A percentile compares a stretch with the other conserved stretches of the same genome.
Evolutionary conservation across 108 stramenopile species (phyloP).

Genomic region (Cyclotella sp.): DNA sequence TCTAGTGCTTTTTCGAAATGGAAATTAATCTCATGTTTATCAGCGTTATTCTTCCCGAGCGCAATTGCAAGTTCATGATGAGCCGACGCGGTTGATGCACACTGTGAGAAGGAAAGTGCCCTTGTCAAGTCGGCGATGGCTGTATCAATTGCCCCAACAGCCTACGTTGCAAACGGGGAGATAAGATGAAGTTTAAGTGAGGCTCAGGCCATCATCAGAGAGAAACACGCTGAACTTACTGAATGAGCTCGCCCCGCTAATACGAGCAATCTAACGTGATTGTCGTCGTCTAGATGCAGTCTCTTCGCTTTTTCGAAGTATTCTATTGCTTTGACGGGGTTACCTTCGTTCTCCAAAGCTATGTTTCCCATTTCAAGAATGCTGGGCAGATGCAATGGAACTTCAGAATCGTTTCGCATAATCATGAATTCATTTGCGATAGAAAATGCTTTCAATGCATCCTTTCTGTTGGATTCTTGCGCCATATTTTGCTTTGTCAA

Average conservation of each 20-base stretch:
- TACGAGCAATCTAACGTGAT: slow-evolving; percentile 39
- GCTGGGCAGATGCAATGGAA: slow-evolving; percentile 43
- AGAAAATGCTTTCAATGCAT: slow-evolving; percentile 38
- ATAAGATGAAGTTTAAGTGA: not conserved
- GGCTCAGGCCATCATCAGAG: not conserved
- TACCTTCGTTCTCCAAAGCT: slow-evolving; percentile 34
- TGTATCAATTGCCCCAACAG: slow-evolving; percentile 34
- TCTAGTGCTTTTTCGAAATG: slow-evolving; percentile 53
- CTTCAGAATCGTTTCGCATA: slow-evolving; percentile 43
- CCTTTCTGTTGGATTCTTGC: slow-evolving; percentile 22
- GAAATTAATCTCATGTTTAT: slow-evolving; percentile 41
- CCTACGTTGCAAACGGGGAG: slow-evolving; percentile 1
- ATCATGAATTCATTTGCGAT: slow-evolving; percentile 49
- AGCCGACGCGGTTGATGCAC: slow-evolving; percentile 29
- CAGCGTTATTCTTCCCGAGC: slow-evolving; percentile 31
- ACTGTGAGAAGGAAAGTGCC: slow-evolving; percentile 43
- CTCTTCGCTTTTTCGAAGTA: slow-evolving; percentile 42
- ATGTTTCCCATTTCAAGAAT: slow-evolving; percentile 46
- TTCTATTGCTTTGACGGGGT: slow-evolving; percentile 30
- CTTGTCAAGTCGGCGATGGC: slow-evolving; percentile 47
- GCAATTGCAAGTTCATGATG: slow-evolving; percentile 52
- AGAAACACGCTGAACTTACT: slow-evolving; percentile 11
- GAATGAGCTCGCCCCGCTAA: slow-evolving; percentile 35
- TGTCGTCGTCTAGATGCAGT: slow-evolving; percentile 41
- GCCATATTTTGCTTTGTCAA: slow-evolving; percentile 26